Evolutionary conservation across 129 eudicot species (phyloP).

Genomic region (Scalesia atractyloides): DNA sequence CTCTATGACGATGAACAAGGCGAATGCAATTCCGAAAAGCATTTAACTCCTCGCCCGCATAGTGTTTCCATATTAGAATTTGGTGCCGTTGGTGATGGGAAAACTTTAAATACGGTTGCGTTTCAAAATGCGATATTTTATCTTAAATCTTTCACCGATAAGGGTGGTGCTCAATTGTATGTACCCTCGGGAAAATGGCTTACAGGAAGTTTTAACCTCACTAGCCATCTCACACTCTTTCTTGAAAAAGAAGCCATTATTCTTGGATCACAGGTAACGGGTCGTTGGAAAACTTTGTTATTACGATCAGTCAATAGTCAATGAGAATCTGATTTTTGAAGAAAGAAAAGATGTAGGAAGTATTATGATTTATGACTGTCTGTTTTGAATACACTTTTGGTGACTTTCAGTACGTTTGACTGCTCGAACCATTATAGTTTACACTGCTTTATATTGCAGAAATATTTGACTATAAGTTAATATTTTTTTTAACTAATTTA

Average conservation of each 20-base stretch:
- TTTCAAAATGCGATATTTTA: slow-evolving; percentile 89
- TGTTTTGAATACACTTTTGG: not conserved
- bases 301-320: not conserved
- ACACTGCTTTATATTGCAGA: slow-evolving; percentile 9
- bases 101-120: slow-evolving; percentile 69
- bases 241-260: slow-evolving; percentile 73
- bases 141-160: slow-evolving; percentile 77
- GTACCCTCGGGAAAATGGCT: slow-evolving; percentile 85
- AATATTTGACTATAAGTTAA: not conserved
- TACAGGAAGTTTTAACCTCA: slow-evolving; percentile 73
- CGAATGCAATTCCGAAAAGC: slow-evolving; percentile 48
- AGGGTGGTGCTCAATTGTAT: slow-evolving; percentile 88
- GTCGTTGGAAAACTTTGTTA: not conserved
- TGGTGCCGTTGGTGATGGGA: slow-evolving; percentile 88
- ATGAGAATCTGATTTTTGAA: not conserved
- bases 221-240: slow-evolving; percentile 87
- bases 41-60: slow-evolving; percentile 74
- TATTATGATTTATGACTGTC: not conserved
- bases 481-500: not conserved
- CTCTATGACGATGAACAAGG: slow-evolving; percentile 39
- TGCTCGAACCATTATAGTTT: not conserved
- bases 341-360: not conserved
- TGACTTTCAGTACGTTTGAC: not conserved
- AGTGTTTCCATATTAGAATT: slow-evolving; percentile 80
- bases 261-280: slow-evolving; percentile 60